Conservation (phyloP, 352 stramenopile species). For the Phytophthora idaei region DNA sequence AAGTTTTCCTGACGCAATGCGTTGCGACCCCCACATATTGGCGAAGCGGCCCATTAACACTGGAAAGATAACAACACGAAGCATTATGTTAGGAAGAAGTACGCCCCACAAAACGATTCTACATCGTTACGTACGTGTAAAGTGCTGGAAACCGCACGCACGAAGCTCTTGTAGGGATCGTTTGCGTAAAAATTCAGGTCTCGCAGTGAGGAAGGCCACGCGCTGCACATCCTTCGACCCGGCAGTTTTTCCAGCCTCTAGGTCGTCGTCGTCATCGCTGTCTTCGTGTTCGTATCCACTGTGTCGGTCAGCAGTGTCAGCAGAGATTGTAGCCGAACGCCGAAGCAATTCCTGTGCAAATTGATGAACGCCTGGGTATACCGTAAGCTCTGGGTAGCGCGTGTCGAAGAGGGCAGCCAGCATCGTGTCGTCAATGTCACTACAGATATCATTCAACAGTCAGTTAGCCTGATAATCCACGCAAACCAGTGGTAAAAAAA, state of each 20-base stretch:
- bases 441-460: conserved; percentile 18
- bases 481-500: background rate
- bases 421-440: conserved; percentile 86
- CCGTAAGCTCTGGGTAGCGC: conserved; percentile 80
- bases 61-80: conserved; percentile 13
- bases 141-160: conserved; percentile 76
- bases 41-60: conserved; percentile 77
- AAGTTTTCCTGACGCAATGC: conserved; percentile 75
- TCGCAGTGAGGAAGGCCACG: conserved; percentile 78
- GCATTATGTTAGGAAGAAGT: background rate
- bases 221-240: conserved; percentile 40
- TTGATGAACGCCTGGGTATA: conserved; percentile 85
- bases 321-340: conserved; percentile 31
- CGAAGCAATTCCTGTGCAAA: conserved; percentile 79
- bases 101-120: background rate
- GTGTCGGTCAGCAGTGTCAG: conserved; percentile 23
- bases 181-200: conserved; percentile 71
- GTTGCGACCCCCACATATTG: conserved; percentile 65
- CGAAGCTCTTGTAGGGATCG: conserved; percentile 67
- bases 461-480: background rate
- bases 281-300: conserved; percentile 36
- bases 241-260: conserved; percentile 17
- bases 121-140: conserved; percentile 55
- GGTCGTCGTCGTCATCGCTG: conserved; percentile 34
- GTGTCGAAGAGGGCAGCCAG: conserved; percentile 79